Conservation (phyloP, 1,284 basidiomycete species). For the Hypsizygus ulmarius region DNA sequence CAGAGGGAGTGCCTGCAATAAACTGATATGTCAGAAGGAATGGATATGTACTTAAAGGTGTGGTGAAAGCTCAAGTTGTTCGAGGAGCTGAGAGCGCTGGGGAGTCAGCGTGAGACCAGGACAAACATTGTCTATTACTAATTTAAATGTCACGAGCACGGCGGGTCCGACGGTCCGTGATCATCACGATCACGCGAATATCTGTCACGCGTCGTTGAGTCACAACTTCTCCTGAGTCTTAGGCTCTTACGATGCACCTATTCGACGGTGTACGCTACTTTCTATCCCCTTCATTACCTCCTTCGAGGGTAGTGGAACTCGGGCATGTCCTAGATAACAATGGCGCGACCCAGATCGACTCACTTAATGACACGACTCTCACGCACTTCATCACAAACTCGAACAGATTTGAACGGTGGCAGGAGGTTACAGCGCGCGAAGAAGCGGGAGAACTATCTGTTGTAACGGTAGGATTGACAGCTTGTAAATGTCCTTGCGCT, state of each 20-base stretch:
- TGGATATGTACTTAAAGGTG: too few species aligned
- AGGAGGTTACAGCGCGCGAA: constrained; percentile 30
- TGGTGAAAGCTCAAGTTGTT: too few species aligned
- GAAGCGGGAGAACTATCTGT: constrained; percentile 27
- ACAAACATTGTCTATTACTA: too few species aligned
- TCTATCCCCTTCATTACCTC: constrained; percentile 28
- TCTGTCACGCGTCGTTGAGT: constrained; percentile 18
- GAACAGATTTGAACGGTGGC: constrained; percentile 51
- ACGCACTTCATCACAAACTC: constrained; percentile 53
- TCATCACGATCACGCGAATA: constrained; percentile 13
- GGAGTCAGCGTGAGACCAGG: too few species aligned
- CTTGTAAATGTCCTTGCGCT: constrained; percentile 4
- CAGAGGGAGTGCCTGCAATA: too few species aligned
- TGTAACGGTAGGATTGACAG: constrained; percentile 38
- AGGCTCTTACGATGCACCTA: constrained; percentile 22
- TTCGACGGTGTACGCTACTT: constrained; percentile 27
- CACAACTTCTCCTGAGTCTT: neutral
- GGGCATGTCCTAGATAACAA: constrained; percentile 27
- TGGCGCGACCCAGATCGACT: constrained; percentile 11
- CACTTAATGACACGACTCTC: constrained; percentile 31
- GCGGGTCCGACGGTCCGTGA: constrained; percentile 13
- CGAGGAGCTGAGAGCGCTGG: too few species aligned
- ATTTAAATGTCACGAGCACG: neutral
- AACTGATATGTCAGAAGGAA: too few species aligned
- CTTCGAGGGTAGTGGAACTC: constrained; percentile 24